phyloP scores from a whole-genome alignment of 2,329 filamentous ascomycete species.

The Ceratocystis destructans region DNA sequence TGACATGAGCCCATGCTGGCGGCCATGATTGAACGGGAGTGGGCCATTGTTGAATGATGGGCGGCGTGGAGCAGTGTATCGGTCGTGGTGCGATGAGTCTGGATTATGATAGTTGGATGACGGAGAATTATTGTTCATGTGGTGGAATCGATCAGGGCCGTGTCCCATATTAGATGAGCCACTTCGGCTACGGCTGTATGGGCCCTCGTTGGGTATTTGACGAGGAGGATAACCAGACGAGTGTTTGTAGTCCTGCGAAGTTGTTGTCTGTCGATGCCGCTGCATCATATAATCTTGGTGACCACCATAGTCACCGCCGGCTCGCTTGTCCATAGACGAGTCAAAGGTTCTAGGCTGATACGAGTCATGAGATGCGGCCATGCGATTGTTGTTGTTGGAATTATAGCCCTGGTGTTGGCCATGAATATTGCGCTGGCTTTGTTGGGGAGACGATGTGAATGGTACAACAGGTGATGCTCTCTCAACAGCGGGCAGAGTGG shows the following conservation, averaged over 20 bases:
- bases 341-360: constrained; percentile 11
- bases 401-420: constrained; percentile 19
- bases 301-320: constrained; percentile 6
- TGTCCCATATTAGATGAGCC: constrained; percentile 15
- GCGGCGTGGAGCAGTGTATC: constrained; percentile 10
- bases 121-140: constrained; percentile 8
- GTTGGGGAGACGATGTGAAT: constrained; percentile 22
- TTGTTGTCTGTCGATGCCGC: constrained; percentile 15
- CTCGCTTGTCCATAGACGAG: constrained; percentile 9
- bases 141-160: constrained; percentile 10
- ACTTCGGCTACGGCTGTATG: constrained; percentile 12
- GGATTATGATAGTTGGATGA: background rate
- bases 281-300: constrained; percentile 6
- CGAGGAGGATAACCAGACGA: constrained; percentile 16
- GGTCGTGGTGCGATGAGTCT: constrained; percentile 7
- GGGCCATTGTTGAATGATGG: constrained; percentile 17
- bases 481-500: constrained; percentile 69
- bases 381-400: background rate
- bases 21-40: constrained; percentile 8
- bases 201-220: constrained; percentile 10
- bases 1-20: background rate
- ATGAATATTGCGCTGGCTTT: constrained; percentile 24
- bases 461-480: constrained; percentile 53
- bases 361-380: constrained; percentile 1
- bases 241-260: constrained; percentile 15